Evolutionary conservation across 2,329 filamentous ascomycete species (phyloP).

Genomic region (Emmonsiellopsis sp.): DNA sequence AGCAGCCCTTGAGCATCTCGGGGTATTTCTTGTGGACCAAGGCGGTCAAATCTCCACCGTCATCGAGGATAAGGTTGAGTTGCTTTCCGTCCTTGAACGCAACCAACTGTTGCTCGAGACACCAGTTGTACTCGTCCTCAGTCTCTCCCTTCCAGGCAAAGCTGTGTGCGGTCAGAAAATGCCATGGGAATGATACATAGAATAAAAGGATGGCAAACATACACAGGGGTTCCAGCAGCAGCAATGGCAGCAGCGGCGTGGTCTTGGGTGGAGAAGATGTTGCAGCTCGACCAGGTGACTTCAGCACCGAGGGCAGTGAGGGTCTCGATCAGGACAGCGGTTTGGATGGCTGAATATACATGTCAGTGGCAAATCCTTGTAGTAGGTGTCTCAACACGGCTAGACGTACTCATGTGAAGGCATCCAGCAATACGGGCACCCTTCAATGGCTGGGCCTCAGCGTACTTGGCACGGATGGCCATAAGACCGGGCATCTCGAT

Average conservation of each 20-base stretch:
- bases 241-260: constrained; percentile 97
- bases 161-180: constrained; percentile 18
- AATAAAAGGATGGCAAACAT: constrained; percentile 32
- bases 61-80: constrained; percentile 98
- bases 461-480: constrained; percentile 87
- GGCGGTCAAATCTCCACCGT: constrained; percentile 92
- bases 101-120: constrained; percentile 92
- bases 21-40: constrained; percentile 98
- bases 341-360: constrained; percentile 67
- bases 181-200: not conserved
- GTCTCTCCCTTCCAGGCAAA: constrained; percentile 85
- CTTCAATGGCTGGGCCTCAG: constrained; percentile 81
- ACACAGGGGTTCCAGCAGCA: constrained; percentile 80
- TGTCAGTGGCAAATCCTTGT: constrained; percentile 8
- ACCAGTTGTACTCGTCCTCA: constrained; percentile 99
- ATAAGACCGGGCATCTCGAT: constrained; percentile 97
- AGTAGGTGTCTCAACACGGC: constrained; percentile 8
- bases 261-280: constrained; percentile 99
- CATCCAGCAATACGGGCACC: constrained; percentile 95
- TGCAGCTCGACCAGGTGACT: constrained; percentile 98
- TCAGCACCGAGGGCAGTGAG: constrained; percentile 89
- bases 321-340: constrained; percentile 97
- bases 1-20: constrained; percentile 97
- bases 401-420: constrained; percentile 78
- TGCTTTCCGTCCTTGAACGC: constrained; percentile 96